Evolutionary conservation across 2,329 filamentous ascomycete species (phyloP), one percentile per base, ranked within the genome.

Genomic region (Aschersonia sp.): DNA sequence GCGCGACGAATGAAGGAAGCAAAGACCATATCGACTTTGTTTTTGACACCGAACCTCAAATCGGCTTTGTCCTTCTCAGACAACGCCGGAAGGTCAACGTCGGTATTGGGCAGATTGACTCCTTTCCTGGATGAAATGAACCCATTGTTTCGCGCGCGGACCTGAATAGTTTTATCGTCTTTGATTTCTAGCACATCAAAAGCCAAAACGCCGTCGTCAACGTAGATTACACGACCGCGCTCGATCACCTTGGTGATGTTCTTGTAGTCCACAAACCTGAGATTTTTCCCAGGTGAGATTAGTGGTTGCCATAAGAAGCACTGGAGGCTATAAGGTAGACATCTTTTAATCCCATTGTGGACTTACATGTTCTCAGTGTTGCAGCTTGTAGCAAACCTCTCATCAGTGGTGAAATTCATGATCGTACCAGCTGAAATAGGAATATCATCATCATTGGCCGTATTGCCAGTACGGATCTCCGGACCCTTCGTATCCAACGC

Each of bases 191-290:
- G 67, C 53, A 98, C 92, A 64, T 95, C 84, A 59, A 98, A 97
- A 30, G 90, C 94, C 58, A 97, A 83, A 56, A 98, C 90, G 69
- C 92, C 92, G 62, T 98, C 92, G 62, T 98, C 92, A 59, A 98
- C 92, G 71, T 94, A 98, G 75, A 98, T 94, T 68, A 84, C 83
- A 61, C 92, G 89, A 62, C 90, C 92, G 50, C 79, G 74, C 65
- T 85, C 70, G 62, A 98, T 97, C 59, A 98, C 92, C 74, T 94
- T 95, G 71, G 90, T 95, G 70, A 98, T 97, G 77, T 98, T 98
- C 82, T 94, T 94, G 78, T 98, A 97, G 75, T 97, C 90, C 62
- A 97, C 84, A 63, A 88, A 95, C 82, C 86, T 90, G 53, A 35
- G 6, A 12, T 29, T 45, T 14, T 22, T 32, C 5, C 9, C 31